Base-by-base conservation (phyloP, 345 rosid genomes). In the Bruguiera sexangula region DNA sequence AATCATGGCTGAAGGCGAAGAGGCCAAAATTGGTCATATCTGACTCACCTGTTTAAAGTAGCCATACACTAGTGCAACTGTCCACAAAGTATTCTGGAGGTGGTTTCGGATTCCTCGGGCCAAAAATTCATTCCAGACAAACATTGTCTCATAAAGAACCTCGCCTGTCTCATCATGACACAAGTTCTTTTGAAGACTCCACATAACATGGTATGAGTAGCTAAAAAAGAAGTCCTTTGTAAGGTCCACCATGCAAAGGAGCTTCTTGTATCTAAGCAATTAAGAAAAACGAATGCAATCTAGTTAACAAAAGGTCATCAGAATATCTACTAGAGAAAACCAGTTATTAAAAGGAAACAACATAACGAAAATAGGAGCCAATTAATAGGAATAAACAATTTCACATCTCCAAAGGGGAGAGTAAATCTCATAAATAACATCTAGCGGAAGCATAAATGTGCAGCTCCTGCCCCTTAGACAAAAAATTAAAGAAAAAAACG, bases 151-250 rank as follows among this genome's bases (percentile, higher is more conserved):
- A 69, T 92, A 92, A 27, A 86, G 90, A 56, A 84, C 82, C 51
- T 75, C 87, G 21, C 93, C 93, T 73, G 85, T 81, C 83, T 85
- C 85, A 69, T 70, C 78, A 69, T 82, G 75, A 76, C 86, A 87
- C 81, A 86, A 71, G 80, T 96, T 96, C 68, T 82, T 89, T 77
- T 96, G 99, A 75, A 92, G 96, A 82, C 97, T 86, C 71, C 87
- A 74, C 99, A 96, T 92, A 46, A 92, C 79, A 82, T 87, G 92
- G 86, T 90, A 90, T 9, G 99, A 92, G 80, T 96, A 96, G 85
- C 99, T 96, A 81, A 90, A 96, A 79, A 84, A 95, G 96, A 96
- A 96, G 89, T 96, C 97, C 84, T 92, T 92, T 3, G 98, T 96
- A 63, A 96, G 93, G 85, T 96, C 97, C 78, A 96, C 90, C 50